phyloP scores from a whole-genome alignment of 1,284 basidiomycete species.

The Apiotrichum domesticum region DNA sequence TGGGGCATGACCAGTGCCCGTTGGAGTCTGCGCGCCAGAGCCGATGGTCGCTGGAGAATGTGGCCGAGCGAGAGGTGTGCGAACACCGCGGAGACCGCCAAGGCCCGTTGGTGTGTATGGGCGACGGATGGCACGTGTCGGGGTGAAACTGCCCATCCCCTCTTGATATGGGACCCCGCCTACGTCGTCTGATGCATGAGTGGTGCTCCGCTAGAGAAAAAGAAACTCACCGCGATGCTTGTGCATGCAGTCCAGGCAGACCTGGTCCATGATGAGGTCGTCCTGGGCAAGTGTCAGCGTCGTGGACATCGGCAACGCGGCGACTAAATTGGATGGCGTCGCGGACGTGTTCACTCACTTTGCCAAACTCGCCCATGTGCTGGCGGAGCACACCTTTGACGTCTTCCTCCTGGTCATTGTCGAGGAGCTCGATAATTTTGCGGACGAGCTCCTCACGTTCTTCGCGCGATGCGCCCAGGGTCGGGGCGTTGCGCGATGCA shows the following conservation, averaged over 20 bases:
- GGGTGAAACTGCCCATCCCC: conserved; percentile 32
- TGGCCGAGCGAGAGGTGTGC: conserved; percentile 39
- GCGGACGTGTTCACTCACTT: conserved; percentile 47
- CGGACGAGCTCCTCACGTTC: conserved; percentile 55
- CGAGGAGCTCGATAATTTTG: conserved; percentile 63
- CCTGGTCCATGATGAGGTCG: conserved; percentile 45
- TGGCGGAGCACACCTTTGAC: conserved; percentile 68
- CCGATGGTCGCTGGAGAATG: conserved; percentile 29
- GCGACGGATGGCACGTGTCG: conserved; percentile 28
- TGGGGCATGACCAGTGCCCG: conserved; percentile 56
- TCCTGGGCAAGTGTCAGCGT: conserved; percentile 28
- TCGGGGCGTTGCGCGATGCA: neutral
- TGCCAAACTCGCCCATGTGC: conserved; percentile 65
- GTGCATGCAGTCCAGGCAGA: conserved; percentile 48
- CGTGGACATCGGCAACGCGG: neutral
- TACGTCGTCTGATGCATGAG: conserved; percentile 35
- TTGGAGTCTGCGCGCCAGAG: conserved; percentile 24
- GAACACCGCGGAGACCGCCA: conserved; percentile 38
- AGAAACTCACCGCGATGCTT: conserved; percentile 51
- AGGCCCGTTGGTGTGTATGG: conserved; percentile 45
- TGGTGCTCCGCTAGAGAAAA: neutral
- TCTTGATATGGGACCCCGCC: conserved; percentile 39
- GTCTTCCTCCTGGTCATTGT: conserved; percentile 75
- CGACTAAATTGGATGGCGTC: neutral
- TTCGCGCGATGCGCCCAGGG: conserved; percentile 9